phyloP scores from a whole-genome alignment of 768 basidiomycete species.

The Cystofilobasidium bisporidii region DNA sequence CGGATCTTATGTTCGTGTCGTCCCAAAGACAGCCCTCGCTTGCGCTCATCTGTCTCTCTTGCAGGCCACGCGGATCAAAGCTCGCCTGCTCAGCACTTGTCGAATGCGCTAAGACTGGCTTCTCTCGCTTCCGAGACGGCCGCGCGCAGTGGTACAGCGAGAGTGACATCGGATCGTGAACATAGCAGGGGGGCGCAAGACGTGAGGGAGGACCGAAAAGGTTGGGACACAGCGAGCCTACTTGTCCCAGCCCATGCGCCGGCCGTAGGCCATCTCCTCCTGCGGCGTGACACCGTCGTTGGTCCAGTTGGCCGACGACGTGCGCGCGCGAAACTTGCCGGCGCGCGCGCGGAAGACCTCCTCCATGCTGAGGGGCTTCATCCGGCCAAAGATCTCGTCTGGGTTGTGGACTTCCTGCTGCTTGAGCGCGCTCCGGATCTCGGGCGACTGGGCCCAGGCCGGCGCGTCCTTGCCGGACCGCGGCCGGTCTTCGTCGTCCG shows the following conservation, averaged over 20 bases:
- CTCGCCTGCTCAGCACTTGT: no score
- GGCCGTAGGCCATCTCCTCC: constrained; percentile 79
- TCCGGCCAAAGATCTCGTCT: constrained; percentile 77
- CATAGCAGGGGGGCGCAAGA: no score
- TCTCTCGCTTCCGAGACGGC: no score
- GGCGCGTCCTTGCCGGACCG: constrained; percentile 61
- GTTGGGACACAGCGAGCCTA: no score
- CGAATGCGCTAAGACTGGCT: no score
- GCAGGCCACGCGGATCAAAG: no score
- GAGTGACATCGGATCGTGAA: no score
- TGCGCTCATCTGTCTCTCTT: no score
- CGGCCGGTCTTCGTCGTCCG: constrained; percentile 75
- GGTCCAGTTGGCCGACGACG: constrained; percentile 97
- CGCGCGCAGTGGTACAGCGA: no score
- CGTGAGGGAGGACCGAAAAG: no score
- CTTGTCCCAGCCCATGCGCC: constrained; percentile 64
- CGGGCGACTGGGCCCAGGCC: constrained; percentile 85
- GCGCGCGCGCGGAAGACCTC: constrained; percentile 57
- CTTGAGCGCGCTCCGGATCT: constrained; percentile 65
- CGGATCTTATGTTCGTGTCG: not conserved
- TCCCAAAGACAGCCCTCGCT: no score
- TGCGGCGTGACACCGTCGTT: constrained; percentile 72
- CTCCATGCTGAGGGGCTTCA: constrained; percentile 80
- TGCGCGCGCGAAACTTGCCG: constrained; percentile 72
- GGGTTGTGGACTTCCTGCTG: constrained; percentile 72